A percentile compares a stretch with the other conserved stretches of the same genome.
phyloP scores from a whole-genome alignment of 345 rosid genomes.

The Dipteronia sinensis region DNA sequence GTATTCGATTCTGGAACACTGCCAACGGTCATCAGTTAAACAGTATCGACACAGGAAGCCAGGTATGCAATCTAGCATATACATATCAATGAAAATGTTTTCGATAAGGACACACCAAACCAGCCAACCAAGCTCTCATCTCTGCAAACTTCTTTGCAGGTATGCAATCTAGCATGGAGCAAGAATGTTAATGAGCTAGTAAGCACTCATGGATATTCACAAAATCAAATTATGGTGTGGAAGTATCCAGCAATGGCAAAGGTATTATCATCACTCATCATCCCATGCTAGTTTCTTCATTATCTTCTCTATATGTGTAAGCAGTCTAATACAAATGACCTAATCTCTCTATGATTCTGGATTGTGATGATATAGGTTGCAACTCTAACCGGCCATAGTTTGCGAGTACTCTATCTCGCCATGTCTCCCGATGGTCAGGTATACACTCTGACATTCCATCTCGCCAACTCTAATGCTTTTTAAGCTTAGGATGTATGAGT shows the following conservation, averaged over 20 bases:
- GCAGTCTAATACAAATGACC: not conserved
- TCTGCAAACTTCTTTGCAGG: slow-evolving; percentile 36
- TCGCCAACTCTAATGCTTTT: too few relatives aligned
- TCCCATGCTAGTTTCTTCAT: not conserved
- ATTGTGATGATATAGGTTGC: slow-evolving; percentile 57
- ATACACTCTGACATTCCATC: not conserved
- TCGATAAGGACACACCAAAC: not conserved
- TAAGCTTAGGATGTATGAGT: too few relatives aligned
- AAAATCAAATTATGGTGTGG: slow-evolving; percentile 98
- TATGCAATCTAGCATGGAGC: slow-evolving; percentile 97
- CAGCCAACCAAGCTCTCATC: not conserved
- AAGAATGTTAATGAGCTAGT: slow-evolving; percentile 96
- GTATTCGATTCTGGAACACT: slow-evolving; percentile 96
- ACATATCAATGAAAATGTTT: not conserved
- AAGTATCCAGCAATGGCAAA: slow-evolving; percentile 92
- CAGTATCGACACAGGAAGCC: slow-evolving; percentile 94
- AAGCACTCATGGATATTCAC: slow-evolving; percentile 97
- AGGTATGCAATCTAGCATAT: slow-evolving; percentile 37
- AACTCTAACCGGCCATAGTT: slow-evolving; percentile 86
- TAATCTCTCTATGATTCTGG: not conserved
- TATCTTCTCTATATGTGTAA: not conserved
- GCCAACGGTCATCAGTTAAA: slow-evolving; percentile 81
- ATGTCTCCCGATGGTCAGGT: slow-evolving; percentile 95
- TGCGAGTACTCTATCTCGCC: slow-evolving; percentile 93
- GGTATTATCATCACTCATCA: slow-evolving; percentile 38